Percentiles rank a stretch among this genome's conserved stretches.
These are phyloP conservation scores for Striga hermonthica DNA, from an alignment of 305 asterid genomes.

Conservation along the genomic window DNA sequence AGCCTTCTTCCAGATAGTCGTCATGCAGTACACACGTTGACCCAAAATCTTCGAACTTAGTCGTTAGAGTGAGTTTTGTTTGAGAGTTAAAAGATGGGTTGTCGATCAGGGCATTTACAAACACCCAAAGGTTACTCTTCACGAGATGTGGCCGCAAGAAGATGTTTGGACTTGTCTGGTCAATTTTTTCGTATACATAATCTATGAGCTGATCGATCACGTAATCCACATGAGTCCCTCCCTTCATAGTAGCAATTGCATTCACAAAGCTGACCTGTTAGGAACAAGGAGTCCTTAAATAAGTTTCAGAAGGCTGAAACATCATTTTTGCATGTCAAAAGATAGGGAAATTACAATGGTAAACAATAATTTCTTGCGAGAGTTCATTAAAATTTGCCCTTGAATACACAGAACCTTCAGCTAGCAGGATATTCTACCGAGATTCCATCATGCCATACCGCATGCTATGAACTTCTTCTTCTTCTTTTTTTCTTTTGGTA, in stretches of 20 bases:
- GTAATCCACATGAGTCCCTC: conserved; percentile 97
- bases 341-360: too few species aligned
- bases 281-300: background rate
- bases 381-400: too few species aligned
- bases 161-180: too few species aligned
- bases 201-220: conserved; percentile 78
- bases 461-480: too few species aligned
- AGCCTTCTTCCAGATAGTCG: too few species aligned
- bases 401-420: too few species aligned
- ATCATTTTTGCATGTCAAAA: too few species aligned
- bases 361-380: too few species aligned
- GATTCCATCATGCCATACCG: conserved; percentile 12
- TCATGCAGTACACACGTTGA: conserved; percentile 27
- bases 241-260: conserved; percentile 85
- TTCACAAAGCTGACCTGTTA: conserved; percentile 94
- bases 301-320: too few species aligned
- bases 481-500: too few species aligned
- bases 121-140: conserved; percentile 87
- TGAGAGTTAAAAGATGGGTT: conserved; percentile 99
- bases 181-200: conserved; percentile 37
- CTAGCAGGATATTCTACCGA: too few species aligned
- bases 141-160: conserved; percentile 57
- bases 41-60: conserved; percentile 82
- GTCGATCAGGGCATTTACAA: conserved; percentile 96
- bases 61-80: conserved; percentile 93